Evolutionary conservation across 1,284 basidiomycete species (phyloP), one percentile per base, ranked within the genome.

Genomic region (Clitocybe nebularis): DNA sequence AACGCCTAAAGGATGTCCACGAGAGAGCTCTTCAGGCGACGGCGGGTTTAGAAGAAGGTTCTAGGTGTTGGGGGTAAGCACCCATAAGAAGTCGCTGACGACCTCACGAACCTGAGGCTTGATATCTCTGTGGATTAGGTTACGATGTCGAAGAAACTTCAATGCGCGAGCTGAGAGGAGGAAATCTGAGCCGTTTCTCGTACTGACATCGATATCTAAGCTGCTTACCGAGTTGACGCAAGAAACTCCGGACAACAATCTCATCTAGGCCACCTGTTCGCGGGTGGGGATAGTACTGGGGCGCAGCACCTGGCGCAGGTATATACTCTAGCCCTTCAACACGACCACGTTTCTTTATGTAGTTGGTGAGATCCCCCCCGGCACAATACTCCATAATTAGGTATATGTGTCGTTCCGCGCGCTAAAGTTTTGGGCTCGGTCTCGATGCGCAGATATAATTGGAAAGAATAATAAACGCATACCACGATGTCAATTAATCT

Each of bases 321-420:
- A 79, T 58, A 51, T 91, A 94, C 57, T 93, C 87, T 11, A 96
- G 74, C 2, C 85, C 82, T 40, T 92, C 84, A 34, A 95, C 83
- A 19, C 84, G 79, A 13, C 92, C 93, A 9, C 91, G 83, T 60
- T 91, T 91, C 77, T 92, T 93, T 72, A 99, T 95, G 62, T 98
- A 98, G 54, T 92, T 82, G 0, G 92, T 92, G 33, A 99, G 80
- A 64, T 99, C 96, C 9, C 93, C 93, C 3, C 93, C 93, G 0
- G 93, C 83, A 64, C 95, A 98, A 64, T 84, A 98, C 57, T 95
- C 93, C 88, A 99, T 99, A 59, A 99, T 88, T 43, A 99, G 82
- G 69, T 97, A 97, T 61, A 99, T 97, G 62, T 95, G 84, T 44
- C 81, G 79, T 54, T 94, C 89, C 20, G 91, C 91, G 59, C 93